Conservation (phyloP, 2,329 filamentous ascomycete species). For the Fusarium udum region DNA sequence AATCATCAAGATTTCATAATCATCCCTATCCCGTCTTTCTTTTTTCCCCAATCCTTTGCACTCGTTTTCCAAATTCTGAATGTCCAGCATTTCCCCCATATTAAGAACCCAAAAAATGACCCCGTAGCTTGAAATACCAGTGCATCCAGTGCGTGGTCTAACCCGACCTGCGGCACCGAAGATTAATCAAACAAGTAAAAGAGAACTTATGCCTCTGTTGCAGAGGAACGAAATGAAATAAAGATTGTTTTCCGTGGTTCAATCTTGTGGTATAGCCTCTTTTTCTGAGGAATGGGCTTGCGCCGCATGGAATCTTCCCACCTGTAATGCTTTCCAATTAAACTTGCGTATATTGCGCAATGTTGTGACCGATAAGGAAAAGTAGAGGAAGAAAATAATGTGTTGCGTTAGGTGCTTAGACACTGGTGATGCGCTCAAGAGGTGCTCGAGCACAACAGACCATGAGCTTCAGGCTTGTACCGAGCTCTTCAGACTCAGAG, state of each 20-base stretch:
- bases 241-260: neutral
- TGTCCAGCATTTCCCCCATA: conserved; percentile 41
- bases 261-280: conserved; percentile 22
- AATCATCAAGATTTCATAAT: conserved; percentile 42
- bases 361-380: conserved; percentile 25
- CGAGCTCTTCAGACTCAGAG: conserved; percentile 84
- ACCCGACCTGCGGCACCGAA: conserved; percentile 44
- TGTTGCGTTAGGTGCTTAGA: conserved; percentile 46
- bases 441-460: conserved; percentile 93
- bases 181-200: conserved; percentile 24
- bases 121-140: conserved; percentile 38
- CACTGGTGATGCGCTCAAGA: conserved; percentile 58
- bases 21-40: conserved; percentile 7
- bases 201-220: neutral
- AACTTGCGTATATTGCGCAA: conserved; percentile 19
- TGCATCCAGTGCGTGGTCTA: conserved; percentile 43
- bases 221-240: conserved; percentile 3
- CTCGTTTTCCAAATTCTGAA: conserved; percentile 27
- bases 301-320: conserved; percentile 41
- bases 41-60: conserved; percentile 21
- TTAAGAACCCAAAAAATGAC: conserved; percentile 18
- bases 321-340: conserved; percentile 36
- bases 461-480: conserved; percentile 88
- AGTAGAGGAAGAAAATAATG: conserved; percentile 22
- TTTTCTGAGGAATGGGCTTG: conserved; percentile 33